Conservation (phyloP, 495 filamentous ascomycete species). For the Trichoderma virens region DNA sequence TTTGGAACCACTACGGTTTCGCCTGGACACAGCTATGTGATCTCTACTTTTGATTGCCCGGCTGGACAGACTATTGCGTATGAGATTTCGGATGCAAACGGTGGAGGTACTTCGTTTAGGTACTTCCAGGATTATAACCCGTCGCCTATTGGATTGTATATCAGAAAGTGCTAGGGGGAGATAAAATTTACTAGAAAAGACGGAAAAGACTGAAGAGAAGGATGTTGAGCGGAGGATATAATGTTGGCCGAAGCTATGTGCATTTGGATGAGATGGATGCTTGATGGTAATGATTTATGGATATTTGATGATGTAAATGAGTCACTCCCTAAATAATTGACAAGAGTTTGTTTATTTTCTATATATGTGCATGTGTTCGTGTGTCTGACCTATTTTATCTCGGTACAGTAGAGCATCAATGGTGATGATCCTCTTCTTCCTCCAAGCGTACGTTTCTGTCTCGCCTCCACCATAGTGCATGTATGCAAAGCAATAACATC, state of each 20-base stretch:
- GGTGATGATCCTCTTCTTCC: too few relatives aligned
- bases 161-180: constrained; percentile 37
- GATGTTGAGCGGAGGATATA: not conserved
- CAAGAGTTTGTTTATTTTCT: not conserved
- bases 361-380: too few relatives aligned
- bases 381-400: too few relatives aligned
- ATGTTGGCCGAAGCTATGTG: not conserved
- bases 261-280: not conserved
- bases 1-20: constrained; percentile 41
- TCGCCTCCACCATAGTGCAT: too few relatives aligned
- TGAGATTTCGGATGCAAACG: constrained; percentile 31
- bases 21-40: constrained; percentile 48
- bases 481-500: too few relatives aligned
- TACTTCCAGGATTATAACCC: constrained; percentile 59
- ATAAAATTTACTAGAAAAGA: too few relatives aligned
- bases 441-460: too few relatives aligned
- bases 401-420: too few relatives aligned
- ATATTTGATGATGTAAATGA: not conserved
- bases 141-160: constrained; percentile 55
- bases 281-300: not conserved
- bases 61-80: constrained; percentile 43
- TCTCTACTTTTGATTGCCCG: constrained; percentile 50
- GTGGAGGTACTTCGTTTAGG: constrained; percentile 44
- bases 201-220: too few relatives aligned
- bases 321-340: not conserved